Conservation (phyloP, 257 asterid species). For the Solanum corneliomulleri region DNA sequence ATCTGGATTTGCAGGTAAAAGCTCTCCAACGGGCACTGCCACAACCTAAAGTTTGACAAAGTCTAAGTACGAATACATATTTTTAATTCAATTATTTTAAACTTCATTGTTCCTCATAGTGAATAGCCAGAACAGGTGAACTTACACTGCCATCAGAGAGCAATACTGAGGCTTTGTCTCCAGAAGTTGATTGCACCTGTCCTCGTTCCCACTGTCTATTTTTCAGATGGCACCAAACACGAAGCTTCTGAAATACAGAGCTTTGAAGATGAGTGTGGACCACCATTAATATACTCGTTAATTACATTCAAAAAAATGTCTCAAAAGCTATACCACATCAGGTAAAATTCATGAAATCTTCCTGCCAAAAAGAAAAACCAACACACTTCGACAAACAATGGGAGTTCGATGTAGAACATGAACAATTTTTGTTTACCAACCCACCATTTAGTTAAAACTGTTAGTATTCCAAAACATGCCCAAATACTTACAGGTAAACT, state of each 20-base stretch:
- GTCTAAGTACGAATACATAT: background rate
- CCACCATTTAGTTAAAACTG: background rate
- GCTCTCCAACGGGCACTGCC: conserved; percentile 41
- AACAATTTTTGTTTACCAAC: background rate
- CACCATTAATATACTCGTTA: background rate
- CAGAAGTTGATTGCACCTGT: conserved; percentile 62
- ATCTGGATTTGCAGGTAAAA: conserved; percentile 90
- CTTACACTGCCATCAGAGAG: conserved; percentile 67
- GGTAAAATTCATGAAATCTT: background rate
- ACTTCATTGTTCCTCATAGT: background rate
- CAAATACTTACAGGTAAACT: background rate
- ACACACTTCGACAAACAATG: background rate
- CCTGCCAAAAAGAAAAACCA: background rate
- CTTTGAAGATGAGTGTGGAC: background rate
- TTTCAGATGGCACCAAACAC: conserved; percentile 61
- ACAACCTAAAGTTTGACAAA: conserved; percentile 35
- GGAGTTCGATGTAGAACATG: background rate
- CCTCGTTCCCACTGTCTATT: conserved; percentile 64
- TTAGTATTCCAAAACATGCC: background rate
- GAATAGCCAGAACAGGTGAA: conserved; percentile 11
- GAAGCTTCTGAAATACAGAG: conserved; percentile 48
- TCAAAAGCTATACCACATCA: background rate
- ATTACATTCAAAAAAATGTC: background rate
- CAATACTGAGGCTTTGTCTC: conserved; percentile 55
- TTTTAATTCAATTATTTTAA: background rate